Evolutionary conservation across 306 rosid species (phyloP).

Genomic region (Begonia masoniana): DNA sequence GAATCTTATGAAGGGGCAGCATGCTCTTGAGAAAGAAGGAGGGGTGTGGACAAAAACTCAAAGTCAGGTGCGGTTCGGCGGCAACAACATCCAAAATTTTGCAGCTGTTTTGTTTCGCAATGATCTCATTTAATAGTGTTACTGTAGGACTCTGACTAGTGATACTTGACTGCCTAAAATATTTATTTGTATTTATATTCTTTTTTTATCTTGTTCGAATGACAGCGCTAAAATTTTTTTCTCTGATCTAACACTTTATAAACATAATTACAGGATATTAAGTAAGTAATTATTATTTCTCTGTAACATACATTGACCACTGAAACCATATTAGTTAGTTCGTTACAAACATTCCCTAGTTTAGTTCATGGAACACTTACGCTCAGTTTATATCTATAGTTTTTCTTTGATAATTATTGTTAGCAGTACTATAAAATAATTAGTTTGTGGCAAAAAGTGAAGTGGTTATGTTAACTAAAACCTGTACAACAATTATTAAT

Average conservation of each 20-base stretch:
- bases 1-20: conserved; percentile 58
- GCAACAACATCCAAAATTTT: conserved; percentile 51
- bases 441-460: not conserved
- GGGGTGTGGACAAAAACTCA: conserved; percentile 51
- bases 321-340: no score
- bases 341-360: no score
- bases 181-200: not conserved
- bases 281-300: no score
- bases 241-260: not conserved
- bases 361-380: no score
- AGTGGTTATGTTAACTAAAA: no score
- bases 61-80: conserved; percentile 60
- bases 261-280: not conserved
- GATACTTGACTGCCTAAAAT: not conserved
- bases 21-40: conserved; percentile 55
- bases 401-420: no score
- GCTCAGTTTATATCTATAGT: no score
- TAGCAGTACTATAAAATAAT: no score
- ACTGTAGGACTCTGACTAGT: not conserved
- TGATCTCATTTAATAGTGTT: not conserved
- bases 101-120: conserved; percentile 32
- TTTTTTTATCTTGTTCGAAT: not conserved
- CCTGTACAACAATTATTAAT: no score
- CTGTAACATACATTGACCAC: no score
- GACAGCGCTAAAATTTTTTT: not conserved